phyloP scores from a whole-genome alignment of 2,329 filamentous ascomycete genomes.

The Penicillium sp. region DNA sequence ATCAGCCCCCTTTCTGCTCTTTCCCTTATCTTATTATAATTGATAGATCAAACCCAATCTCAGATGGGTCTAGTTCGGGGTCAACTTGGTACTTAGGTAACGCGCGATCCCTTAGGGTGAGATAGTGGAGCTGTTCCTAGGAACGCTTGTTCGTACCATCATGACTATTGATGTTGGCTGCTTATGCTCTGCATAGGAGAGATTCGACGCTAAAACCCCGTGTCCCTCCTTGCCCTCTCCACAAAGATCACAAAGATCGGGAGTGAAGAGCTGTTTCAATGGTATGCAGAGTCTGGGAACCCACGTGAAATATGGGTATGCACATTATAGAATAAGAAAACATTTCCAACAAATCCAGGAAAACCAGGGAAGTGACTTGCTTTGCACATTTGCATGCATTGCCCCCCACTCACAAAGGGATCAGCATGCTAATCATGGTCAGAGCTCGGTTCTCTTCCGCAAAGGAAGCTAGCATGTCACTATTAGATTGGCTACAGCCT shows the following conservation, averaged over 20 bases:
- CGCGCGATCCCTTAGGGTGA: background rate
- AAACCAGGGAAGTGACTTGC: background rate
- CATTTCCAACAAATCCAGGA: background rate
- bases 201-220: no score
- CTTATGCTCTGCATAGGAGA: conserved; percentile 5
- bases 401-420: background rate
- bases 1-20: background rate
- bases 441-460: background rate
- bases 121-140: background rate
- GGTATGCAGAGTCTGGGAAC: background rate
- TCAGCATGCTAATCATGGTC: background rate
- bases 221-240: background rate
- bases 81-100: background rate
- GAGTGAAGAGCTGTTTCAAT: background rate
- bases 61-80: background rate
- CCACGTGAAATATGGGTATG: background rate
- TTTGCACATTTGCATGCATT: background rate
- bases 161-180: conserved; percentile 4
- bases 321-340: background rate
- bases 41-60: conserved; percentile 5
- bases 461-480: background rate
- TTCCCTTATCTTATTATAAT: background rate
- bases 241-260: background rate
- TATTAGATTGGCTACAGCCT: background rate
- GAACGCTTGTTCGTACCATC: background rate